phyloP scores from a whole-genome alignment of 1,139 yeast species.

The Magnusiomyces tetraspermus region DNA sequence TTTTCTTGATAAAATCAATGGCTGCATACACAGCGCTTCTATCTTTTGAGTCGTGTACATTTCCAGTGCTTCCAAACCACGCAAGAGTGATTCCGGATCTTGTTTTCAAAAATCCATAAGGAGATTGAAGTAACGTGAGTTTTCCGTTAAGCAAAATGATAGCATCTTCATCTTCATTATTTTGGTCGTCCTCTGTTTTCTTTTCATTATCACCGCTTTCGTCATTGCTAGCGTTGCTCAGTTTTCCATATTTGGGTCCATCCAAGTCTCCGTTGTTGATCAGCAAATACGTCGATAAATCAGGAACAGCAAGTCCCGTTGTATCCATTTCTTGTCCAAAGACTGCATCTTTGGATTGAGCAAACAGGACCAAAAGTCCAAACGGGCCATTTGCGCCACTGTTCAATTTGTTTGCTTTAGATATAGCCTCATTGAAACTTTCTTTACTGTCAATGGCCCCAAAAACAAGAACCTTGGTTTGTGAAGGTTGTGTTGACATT shows the following conservation, averaged over 20 bases:
- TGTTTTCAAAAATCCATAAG: slow-evolving; percentile 4
- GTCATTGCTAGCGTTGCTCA: neutral
- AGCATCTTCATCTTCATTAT: neutral
- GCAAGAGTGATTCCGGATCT: neutral
- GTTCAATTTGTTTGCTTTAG: slow-evolving; percentile 20
- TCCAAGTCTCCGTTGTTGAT: neutral
- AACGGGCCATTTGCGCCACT: slow-evolving; percentile 24
- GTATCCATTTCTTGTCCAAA: neutral
- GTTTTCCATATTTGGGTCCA: neutral
- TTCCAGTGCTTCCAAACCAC: slow-evolving; percentile 2
- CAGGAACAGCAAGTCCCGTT: neutral
- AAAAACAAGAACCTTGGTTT: slow-evolving; percentile 18
- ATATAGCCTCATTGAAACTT: slow-evolving; percentile 10
- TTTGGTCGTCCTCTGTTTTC: neutral
- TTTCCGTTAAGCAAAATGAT: neutral
- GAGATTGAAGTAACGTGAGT: neutral
- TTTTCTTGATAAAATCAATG: neutral
- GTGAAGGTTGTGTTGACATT: neutral
- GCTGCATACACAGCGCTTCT: neutral
- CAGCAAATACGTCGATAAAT: slow-evolving; percentile 2
- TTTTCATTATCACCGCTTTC: neutral
- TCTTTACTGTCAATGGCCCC: slow-evolving; percentile 17
- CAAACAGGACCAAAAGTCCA: slow-evolving; percentile 17
- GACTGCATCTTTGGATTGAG: neutral
- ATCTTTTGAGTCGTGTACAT: neutral